Conservation (phyloP, 1,139 yeast genomes). For the Saccharomyces hybrid region DNA sequence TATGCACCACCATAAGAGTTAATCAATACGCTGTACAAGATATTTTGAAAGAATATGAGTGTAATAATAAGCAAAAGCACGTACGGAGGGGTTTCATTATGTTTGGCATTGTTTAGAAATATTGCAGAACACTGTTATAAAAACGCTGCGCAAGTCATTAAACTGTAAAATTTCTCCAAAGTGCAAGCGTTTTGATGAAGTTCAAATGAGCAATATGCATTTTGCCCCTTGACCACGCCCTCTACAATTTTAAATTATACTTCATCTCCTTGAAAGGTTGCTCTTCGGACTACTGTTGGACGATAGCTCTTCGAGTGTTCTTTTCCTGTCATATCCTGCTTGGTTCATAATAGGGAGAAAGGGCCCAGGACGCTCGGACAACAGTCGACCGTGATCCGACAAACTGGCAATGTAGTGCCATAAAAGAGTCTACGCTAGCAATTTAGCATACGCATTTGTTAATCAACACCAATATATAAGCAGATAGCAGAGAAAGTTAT, state of each 20-base stretch:
- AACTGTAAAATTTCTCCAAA: too few relatives aligned
- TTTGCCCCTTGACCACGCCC: background rate
- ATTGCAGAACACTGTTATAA: too few relatives aligned
- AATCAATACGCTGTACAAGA: too few relatives aligned
- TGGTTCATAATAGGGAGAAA: background rate
- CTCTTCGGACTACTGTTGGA: background rate
- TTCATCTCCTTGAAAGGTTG: background rate
- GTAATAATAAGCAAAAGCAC: too few relatives aligned
- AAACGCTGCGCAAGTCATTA: too few relatives aligned
- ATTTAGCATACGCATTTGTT: background rate
- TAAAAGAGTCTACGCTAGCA: background rate
- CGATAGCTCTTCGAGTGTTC: background rate
- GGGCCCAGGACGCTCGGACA: background rate
- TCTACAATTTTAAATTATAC: background rate
- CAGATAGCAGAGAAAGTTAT: background rate
- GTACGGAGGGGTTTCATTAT: too few relatives aligned
- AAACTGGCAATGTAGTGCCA: background rate
- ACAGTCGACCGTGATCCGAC: background rate
- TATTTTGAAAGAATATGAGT: too few relatives aligned
- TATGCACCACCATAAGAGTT: too few relatives aligned
- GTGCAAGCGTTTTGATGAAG: too few relatives aligned
- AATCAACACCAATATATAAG: background rate
- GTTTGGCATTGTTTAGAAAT: too few relatives aligned
- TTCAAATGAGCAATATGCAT: too few relatives aligned
- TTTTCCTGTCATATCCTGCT: background rate